Conservation (phyloP, 2,329 filamentous ascomycete species). For the Lojkania enalia region DNA sequence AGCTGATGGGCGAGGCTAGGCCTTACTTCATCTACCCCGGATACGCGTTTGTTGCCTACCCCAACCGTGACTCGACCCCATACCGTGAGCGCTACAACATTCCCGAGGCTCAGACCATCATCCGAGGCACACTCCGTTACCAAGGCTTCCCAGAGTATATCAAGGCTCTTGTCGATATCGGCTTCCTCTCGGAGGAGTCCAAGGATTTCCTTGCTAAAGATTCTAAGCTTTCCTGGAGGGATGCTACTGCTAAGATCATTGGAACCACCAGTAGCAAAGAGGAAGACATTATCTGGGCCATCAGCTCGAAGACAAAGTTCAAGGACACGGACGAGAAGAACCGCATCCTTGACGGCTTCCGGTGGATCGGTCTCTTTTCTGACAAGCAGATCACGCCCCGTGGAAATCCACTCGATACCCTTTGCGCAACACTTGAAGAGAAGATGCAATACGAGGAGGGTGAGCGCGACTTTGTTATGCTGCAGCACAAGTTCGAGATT, state of each 20-base stretch:
- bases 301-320: constrained; percentile 77
- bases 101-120: constrained; percentile 84
- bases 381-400: constrained; percentile 69
- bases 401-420: constrained; percentile 84
- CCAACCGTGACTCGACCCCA: constrained; percentile 85
- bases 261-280: constrained; percentile 67
- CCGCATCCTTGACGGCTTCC: constrained; percentile 70
- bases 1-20: constrained; percentile 85
- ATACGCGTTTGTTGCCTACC: constrained; percentile 88
- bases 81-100: constrained; percentile 91
- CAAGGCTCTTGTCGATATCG: constrained; percentile 82
- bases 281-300: constrained; percentile 71
- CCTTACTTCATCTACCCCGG: constrained; percentile 89
- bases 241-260: constrained; percentile 78
- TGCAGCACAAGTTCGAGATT: constrained; percentile 83
- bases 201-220: constrained; percentile 63
- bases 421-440: constrained; percentile 84
- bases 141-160: constrained; percentile 90
- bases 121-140: constrained; percentile 85
- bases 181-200: constrained; percentile 77
- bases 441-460: constrained; percentile 86
- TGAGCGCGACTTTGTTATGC: constrained; percentile 81
- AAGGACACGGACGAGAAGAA: constrained; percentile 67
- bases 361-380: constrained; percentile 72
- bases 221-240: constrained; percentile 74